Conservation (phyloP, 2,329 filamentous ascomycete genomes). For the Neoascochyta sp. region DNA sequence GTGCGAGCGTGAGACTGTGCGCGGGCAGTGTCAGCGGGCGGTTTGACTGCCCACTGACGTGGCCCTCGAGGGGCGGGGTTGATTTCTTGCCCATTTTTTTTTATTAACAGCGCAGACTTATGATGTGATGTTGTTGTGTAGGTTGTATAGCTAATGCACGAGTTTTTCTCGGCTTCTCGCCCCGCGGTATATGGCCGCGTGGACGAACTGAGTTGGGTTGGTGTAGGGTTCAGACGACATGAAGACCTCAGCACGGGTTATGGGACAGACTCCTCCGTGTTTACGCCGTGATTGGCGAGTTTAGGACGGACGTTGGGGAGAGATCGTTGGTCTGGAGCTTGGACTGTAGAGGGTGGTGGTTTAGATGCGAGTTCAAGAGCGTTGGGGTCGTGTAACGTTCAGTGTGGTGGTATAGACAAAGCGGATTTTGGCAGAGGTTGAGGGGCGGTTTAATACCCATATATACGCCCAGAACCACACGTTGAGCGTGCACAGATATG, state of each 20-base stretch:
- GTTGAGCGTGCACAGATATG: no score
- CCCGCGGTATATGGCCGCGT: slow-evolving; percentile 13
- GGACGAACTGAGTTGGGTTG: slow-evolving; percentile 19
- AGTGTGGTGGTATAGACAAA: no score
- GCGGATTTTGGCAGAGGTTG: no score
- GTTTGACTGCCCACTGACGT: slow-evolving; percentile 43
- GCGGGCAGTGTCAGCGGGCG: slow-evolving; percentile 58
- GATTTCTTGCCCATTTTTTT: slow-evolving; percentile 26
- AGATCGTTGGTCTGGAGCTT: no score
- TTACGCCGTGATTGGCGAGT: slow-evolving; percentile 27
- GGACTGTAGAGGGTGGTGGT: no score
- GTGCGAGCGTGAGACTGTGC: slow-evolving; percentile 54
- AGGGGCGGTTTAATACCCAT: no score
- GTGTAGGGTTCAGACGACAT: slow-evolving; percentile 19
- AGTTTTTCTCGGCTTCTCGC: slow-evolving; percentile 19
- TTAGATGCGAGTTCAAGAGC: no score
- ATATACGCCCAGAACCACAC: no score
- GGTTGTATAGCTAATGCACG: slow-evolving; percentile 8
- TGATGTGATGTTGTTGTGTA: slow-evolving; percentile 1
- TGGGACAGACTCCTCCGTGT: slow-evolving; percentile 28
- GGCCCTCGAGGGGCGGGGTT: slow-evolving; percentile 18
- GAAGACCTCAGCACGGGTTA: slow-evolving; percentile 25
- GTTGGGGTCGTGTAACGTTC: no score
- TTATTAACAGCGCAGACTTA: no score
- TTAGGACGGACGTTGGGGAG: no score